Conservation (phyloP, 768 basidiomycete species). For the Leucocoprinus birnbaumii region DNA sequence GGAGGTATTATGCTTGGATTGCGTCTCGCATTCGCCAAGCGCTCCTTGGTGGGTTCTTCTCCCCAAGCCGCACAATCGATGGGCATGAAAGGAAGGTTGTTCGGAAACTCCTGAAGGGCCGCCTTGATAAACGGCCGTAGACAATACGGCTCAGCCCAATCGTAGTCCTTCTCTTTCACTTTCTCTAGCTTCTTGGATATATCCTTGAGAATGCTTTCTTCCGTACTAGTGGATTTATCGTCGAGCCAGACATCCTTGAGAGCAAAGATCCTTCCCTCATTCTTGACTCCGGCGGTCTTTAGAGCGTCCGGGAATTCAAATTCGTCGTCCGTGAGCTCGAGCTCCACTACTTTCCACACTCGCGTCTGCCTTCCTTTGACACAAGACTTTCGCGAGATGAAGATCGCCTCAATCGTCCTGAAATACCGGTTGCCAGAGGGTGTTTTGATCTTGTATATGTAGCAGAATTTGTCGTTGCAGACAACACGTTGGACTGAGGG, state of each 20-base stretch:
- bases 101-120: too few species aligned
- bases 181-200: too few species aligned
- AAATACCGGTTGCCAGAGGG: not conserved
- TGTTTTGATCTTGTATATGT: not conserved
- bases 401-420: not conserved
- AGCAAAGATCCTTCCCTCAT: not conserved
- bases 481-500: not conserved
- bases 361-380: constrained; percentile 14
- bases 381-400: not conserved
- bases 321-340: not conserved
- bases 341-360: constrained; percentile 13
- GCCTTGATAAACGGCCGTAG: too few species aligned
- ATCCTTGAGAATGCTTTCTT: too few species aligned
- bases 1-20: too few species aligned
- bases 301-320: not conserved
- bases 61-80: too few species aligned
- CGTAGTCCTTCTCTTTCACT: too few species aligned
- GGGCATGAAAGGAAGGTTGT: too few species aligned
- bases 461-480: not conserved
- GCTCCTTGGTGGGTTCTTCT: too few species aligned
- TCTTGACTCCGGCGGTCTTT: not conserved
- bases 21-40: not conserved
- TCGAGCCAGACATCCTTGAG: too few species aligned
- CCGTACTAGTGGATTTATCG: too few species aligned
- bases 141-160: too few species aligned